Evolutionary conservation across 139 green algal species (phyloP), one percentile per base, ranked within the genome.

Genomic region (Volvox africanus): DNA sequence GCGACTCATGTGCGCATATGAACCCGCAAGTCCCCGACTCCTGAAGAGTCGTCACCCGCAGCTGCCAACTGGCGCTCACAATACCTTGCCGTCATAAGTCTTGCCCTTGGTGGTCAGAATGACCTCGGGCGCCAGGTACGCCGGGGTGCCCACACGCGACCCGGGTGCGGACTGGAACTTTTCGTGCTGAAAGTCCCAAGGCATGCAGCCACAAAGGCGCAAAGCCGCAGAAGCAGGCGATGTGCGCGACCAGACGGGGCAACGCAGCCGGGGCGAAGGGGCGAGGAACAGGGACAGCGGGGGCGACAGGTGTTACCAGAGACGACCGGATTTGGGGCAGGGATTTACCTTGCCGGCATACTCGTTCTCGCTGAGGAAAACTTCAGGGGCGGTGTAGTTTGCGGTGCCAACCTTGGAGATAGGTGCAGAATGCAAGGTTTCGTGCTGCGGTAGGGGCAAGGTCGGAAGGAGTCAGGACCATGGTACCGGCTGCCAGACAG

Each of bases 71-170:
- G 71, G 71, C 28, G 36, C n/a, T 86, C 18, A 75, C 69, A 61
- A 16, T 80, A 97, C 95, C 95, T 98, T 98, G 88, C 96, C 97
- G 87, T 99, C 95, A 92, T 99, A 99, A 9, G 93, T 97, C 88
- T 97, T 97, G 44, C 96, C 95, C 86, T 95, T 95, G 73, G 95
- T 98, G 61, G 96, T 98, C 76, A 98, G 93, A 88, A 99, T 97
- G 82, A 99, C 97, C 92, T 99, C 98, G 24, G 98, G 98, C 0
- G 98, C 98, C 69, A 99, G 97, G 94, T 99, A 99, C 19, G 98
- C 97, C 37, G 98, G 97, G 24, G 98, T 99, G 69, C 98, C 98
- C n/a, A 99, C 98, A 19, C 97, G 95, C 0, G 96, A 98, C 5
- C 95, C 96, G 9, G 96, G 96, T 0, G 96, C 96, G 77, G 93